These are phyloP conservation scores for Penicillium sp. DNA, from an alignment of 2,329 filamentous ascomycete genomes.

Conservation along the genomic window DNA sequence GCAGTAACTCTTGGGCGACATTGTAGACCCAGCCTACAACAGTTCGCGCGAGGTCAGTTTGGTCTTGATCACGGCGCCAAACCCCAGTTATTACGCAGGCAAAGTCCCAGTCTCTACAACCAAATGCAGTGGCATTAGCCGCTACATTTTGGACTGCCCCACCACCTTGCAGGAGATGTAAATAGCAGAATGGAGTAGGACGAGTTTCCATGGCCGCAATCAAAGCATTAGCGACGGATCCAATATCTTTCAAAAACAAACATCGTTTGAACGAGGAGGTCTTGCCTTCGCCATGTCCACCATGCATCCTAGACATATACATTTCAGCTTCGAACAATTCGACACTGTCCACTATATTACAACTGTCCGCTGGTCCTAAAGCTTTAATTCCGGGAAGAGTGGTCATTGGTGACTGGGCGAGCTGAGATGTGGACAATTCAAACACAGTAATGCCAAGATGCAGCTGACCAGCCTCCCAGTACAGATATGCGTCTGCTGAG, in stretches of 20 bases:
- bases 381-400: no score
- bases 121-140: slow-evolving; percentile 57
- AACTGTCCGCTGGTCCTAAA: no score
- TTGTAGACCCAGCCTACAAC: slow-evolving; percentile 59
- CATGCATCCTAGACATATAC: slow-evolving; percentile 62
- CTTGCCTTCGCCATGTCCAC: slow-evolving; percentile 59
- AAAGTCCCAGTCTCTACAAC: slow-evolving; percentile 64
- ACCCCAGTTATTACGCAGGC: slow-evolving; percentile 65
- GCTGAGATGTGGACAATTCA: no score
- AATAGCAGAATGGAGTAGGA: slow-evolving; percentile 59
- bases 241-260: slow-evolving; percentile 58
- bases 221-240: slow-evolving; percentile 41
- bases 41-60: slow-evolving; percentile 39
- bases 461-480: slow-evolving; percentile 47
- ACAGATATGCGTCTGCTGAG: slow-evolving; percentile 61
- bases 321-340: slow-evolving; percentile 61
- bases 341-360: slow-evolving; percentile 47
- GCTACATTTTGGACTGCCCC: slow-evolving; percentile 51
- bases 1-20: slow-evolving; percentile 49
- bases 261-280: slow-evolving; percentile 67
- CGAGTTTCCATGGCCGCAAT: slow-evolving; percentile 49
- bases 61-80: slow-evolving; percentile 57
- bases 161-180: slow-evolving; percentile 64
- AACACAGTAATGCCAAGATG: slow-evolving; percentile 56
- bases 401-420: no score